Percentiles rank a stretch among this genome's conserved stretches.
Conservation (phyloP, 768 basidiomycete species). For the Coprinopsis marcescibilis region DNA sequence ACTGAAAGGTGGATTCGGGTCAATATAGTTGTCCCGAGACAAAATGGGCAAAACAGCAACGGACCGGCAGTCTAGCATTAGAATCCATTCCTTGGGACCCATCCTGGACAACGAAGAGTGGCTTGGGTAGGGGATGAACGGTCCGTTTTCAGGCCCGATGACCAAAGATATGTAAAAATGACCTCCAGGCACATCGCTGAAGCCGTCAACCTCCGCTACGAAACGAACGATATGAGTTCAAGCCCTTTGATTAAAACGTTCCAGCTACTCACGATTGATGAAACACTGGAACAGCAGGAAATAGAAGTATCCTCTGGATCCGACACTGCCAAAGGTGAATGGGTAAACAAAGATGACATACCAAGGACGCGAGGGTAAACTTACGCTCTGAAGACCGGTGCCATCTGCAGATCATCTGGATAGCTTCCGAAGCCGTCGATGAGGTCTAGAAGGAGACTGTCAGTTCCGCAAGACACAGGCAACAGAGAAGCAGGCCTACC, state of each 20-base stretch:
- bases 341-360: background rate
- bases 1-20: conserved; percentile 31
- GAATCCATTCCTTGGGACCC: conserved; percentile 69
- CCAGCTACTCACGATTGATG: conserved; percentile 50
- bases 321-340: conserved; percentile 48
- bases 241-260: background rate
- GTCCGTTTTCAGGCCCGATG: conserved; percentile 60
- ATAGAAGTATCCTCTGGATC: conserved; percentile 83
- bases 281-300: conserved; percentile 95
- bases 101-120: conserved; percentile 80
- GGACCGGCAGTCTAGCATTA: conserved; percentile 80
- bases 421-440: conserved; percentile 86
- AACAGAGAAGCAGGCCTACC: conserved; percentile 34
- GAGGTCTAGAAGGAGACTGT: conserved; percentile 16
- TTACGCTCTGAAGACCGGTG: conserved; percentile 69
- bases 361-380: conserved; percentile 14
- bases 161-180: conserved; percentile 71
- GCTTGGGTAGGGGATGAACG: conserved; percentile 73
- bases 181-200: conserved; percentile 49
- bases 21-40: conserved; percentile 2
- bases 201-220: conserved; percentile 69
- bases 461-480: background rate
- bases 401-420: conserved; percentile 71
- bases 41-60: conserved; percentile 18
- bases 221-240: conserved; percentile 1